Percentiles rank a stretch among this genome's conserved stretches.
Conservation (phyloP, 1,284 basidiomycete species). For the Cutaneotrichosporon sp. region DNA sequence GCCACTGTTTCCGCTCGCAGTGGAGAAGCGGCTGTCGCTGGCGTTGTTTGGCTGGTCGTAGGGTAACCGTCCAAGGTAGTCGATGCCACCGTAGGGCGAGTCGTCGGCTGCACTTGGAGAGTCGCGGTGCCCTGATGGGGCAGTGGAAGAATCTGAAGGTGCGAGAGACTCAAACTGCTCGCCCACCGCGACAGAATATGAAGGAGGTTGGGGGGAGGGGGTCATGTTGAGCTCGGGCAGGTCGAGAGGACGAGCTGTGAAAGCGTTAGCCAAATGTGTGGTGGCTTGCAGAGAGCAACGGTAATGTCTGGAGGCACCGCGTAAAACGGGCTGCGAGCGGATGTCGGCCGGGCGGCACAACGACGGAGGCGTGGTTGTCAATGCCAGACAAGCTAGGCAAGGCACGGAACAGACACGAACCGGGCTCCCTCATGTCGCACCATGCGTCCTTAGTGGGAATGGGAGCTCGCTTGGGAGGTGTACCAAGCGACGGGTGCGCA, state of each 20-base stretch:
- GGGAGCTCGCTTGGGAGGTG: neutral
- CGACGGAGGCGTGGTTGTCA: neutral
- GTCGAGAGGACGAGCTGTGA: conserved; percentile 10
- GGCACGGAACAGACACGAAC: no score
- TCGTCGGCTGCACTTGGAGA: neutral
- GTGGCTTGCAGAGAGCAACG: no score
- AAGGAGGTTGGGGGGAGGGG: conserved; percentile 8
- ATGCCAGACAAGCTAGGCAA: neutral
- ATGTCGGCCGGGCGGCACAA: no score
- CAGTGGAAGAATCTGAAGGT: no score
- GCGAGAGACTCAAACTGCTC: no score
- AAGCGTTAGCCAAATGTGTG: neutral
- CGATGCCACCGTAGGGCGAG: conserved; percentile 39
- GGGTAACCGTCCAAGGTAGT: conserved; percentile 24
- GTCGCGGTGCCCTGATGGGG: no score
- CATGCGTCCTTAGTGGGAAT: neutral
- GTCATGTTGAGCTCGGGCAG: conserved; percentile 8
- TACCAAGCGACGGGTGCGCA: neutral
- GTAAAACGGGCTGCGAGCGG: neutral
- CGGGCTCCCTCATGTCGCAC: no score
- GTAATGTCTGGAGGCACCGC: no score
- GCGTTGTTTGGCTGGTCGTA: conserved; percentile 7
- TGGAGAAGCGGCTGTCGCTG: neutral
- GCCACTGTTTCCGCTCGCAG: neutral
- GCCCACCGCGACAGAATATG: conserved; percentile 2